A percentile compares a stretch with the other conserved stretches of the same genome.
Conservation (phyloP, 176 grass and related monocot species). For the Aegilops sharonensis region DNA sequence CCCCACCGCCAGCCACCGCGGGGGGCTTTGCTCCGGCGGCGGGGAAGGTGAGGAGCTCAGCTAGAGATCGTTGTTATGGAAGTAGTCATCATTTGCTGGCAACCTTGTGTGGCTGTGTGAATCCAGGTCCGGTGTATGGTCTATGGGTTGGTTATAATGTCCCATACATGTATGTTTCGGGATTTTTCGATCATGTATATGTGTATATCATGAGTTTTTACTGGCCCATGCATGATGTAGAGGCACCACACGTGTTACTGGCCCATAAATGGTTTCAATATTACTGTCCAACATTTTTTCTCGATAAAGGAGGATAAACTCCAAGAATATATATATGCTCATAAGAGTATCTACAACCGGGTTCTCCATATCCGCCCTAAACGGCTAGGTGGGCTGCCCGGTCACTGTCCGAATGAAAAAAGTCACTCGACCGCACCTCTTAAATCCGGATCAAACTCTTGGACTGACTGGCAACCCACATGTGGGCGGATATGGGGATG, state of each 20-base stretch:
- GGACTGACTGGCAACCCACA: too few species aligned
- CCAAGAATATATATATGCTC: too few species aligned
- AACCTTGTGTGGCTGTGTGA: neutral
- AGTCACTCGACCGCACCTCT: too few species aligned
- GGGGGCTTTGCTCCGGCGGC: too few species aligned
- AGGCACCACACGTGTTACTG: neutral
- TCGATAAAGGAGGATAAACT: too few species aligned
- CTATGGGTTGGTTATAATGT: slow-evolving; percentile 7
- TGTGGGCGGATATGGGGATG: too few species aligned
- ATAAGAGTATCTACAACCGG: too few species aligned
- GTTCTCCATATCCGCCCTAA: too few species aligned
- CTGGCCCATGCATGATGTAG: neutral
- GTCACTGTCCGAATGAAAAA: too few species aligned
- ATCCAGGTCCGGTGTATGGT: slow-evolving; percentile 4
- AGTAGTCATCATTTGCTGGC: slow-evolving; percentile 1
- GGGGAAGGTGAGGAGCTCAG: neutral
- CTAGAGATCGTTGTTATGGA: slow-evolving; percentile 15
- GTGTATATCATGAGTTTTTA: neutral
- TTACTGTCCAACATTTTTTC: neutral
- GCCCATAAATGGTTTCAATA: neutral
- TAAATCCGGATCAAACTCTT: too few species aligned
- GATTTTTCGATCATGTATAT: neutral
- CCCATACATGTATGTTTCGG: slow-evolving; percentile 2
- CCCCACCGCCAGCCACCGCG: too few species aligned
- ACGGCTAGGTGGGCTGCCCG: too few species aligned